Conservation (phyloP, 2,329 filamentous ascomycete genomes). For the Canariomyces notabilis region DNA sequence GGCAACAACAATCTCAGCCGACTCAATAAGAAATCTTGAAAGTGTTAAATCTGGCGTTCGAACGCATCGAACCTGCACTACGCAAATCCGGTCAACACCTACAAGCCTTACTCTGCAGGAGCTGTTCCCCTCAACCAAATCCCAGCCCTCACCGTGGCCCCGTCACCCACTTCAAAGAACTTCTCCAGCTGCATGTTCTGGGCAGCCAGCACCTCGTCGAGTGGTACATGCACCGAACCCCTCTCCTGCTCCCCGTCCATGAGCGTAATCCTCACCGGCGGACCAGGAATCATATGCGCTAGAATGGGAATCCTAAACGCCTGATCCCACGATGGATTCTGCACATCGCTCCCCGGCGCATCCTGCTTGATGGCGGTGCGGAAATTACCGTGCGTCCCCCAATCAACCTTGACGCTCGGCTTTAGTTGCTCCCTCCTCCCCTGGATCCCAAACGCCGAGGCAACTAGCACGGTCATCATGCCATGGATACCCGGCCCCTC, state of each 20-base stretch:
- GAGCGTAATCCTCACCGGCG: slow-evolving; percentile 31
- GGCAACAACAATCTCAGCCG: too few species aligned
- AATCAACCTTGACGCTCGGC: slow-evolving; percentile 41
- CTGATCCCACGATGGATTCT: slow-evolving; percentile 44
- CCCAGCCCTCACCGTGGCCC: slow-evolving; percentile 33
- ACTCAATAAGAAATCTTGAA: too few species aligned
- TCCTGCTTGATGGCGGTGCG: slow-evolving; percentile 39
- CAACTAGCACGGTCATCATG: slow-evolving; percentile 39
- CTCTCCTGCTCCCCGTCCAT: slow-evolving; percentile 33
- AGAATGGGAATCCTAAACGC: slow-evolving; percentile 39
- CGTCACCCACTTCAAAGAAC: slow-evolving; percentile 33
- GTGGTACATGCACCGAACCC: slow-evolving; percentile 33
- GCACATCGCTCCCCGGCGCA: slow-evolving; percentile 41
- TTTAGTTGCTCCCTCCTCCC: slow-evolving; percentile 40
- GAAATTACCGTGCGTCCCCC: slow-evolving; percentile 36
- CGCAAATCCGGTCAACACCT: neutral
- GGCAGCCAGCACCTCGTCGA: slow-evolving; percentile 31
- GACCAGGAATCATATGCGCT: slow-evolving; percentile 26
- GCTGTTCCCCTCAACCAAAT: slow-evolving; percentile 32
- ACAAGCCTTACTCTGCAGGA: neutral
- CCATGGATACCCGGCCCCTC: slow-evolving; percentile 32
- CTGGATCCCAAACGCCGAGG: slow-evolving; percentile 37
- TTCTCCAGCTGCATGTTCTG: slow-evolving; percentile 30
- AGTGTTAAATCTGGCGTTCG: too few species aligned
- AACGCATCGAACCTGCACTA: too few species aligned